Base-by-base conservation (phyloP, 805 yeast genomes). In the Scheffersomyces amazonensis region DNA sequence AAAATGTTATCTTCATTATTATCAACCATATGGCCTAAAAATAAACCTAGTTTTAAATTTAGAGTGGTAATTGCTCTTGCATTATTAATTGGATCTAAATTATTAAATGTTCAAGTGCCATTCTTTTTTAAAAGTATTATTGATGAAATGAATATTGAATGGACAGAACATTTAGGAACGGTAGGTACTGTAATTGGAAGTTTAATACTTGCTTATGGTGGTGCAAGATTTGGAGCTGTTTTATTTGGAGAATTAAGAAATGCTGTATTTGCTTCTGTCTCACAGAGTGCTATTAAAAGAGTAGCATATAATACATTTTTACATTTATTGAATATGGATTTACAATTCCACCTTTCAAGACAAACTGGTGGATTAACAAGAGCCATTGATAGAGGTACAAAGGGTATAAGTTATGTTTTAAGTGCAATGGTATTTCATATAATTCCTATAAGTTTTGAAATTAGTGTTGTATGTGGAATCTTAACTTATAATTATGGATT, bases 341-440 rank as follows among this genome's bases (percentile, higher is more conserved):
- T 90, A 38, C 84, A 87, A 16, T 93, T 91, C 75, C 99, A 93
- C 60, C 64, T 93, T 29, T 75, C 91, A 9, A 73, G 90, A 49
- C 98, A 93, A 60, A 93, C 99, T 0, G 99, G 99, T 48, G 98
- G 96, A 0, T 64, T 93, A 23, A 91, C 97, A 0, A 72, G 99
- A 44, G 98, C 98, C 1, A 93, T 93, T 53, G 99, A 93, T 54
- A 73, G 99, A 47, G 99, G 99, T 60, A 91, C 98, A 1, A 91
- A 93, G 52, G 99, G 99, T 67, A 91, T 93, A 37, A 83, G 95
- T 10, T 90, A 86, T 51, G 97, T 93, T 4, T 68, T 93, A 33
- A 80, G 87, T 25, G 96, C 98, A 2, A 87, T 91, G 96, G 96
- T 93, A n/a, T 91, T 93, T 69, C 98, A 93, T 58, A 90, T 93